Base-by-base conservation (phyloP, 805 yeast species). In the Lachancea meyersii region DNA sequence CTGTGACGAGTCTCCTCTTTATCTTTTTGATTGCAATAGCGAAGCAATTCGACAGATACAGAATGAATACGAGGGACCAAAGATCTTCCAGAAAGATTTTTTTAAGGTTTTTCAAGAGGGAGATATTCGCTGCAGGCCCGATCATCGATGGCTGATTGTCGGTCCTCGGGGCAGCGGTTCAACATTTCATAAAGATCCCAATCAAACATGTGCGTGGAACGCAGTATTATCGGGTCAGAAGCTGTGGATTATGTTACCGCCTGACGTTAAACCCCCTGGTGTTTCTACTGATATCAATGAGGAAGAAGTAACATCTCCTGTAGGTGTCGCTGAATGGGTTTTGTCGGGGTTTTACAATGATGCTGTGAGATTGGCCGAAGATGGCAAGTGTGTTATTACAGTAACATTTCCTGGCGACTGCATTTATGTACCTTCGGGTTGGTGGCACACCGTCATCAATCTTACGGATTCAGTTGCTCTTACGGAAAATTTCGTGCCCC, bases 381-480 rank as follows among this genome's bases (percentile, higher is more conserved):
- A 52, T 31, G 58, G 66, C 18, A 70, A 72, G 18, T 81, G 86
- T 51, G 56, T 70, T 17, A 77, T 88, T 17, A 93, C 86, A 0
- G 69, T 88, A 11, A 83, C 94, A 0, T 78, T 77, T 49, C 82
- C 87, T 0, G 91, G 89, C 5, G 94, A 89, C 58, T 82, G 87
- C 47, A 75, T 87, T 72, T 78, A 83, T 58, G 97, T 88, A 6
- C 97, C 97, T 3, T 73, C 88, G n/a, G 94, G 95, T 1, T 88
- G 97, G 97, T 88, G 97, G 97, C 97, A 88, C 68, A 69, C 80
- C 36, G 97, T 89, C 23, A 85, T 88, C n/a, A 88, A 88, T 53
- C 55, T 88, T 10, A 84, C 81, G 45, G 87, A 82, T 56, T 70
- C 80, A n/a, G 79, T 88, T 16, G 97, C 96, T 0, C 64, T 88